Conservation (phyloP, 2,329 filamentous ascomycete genomes). For the Myriosclerotinia scirpicola region DNA sequence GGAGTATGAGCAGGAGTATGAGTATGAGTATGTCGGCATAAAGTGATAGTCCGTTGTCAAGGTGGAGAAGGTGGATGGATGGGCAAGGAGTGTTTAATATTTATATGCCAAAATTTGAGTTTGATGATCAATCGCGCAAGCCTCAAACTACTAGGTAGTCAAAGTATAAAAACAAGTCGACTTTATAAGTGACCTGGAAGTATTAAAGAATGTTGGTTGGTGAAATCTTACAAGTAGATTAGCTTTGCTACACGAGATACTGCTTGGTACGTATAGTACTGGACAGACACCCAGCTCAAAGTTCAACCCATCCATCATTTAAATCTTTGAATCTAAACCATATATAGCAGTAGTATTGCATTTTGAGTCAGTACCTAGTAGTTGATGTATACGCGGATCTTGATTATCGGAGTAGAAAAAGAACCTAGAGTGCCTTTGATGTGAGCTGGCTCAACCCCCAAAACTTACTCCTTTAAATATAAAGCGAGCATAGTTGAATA, state of each 20-base stretch:
- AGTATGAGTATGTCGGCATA: constrained; percentile 9
- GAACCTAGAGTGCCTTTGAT: constrained; percentile 3
- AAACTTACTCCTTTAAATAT: constrained; percentile 1
- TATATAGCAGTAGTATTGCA: neutral
- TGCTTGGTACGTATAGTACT: too few species aligned
- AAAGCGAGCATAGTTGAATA: neutral
- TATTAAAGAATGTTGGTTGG: too few species aligned
- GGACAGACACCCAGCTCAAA: too few species aligned
- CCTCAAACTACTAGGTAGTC: neutral
- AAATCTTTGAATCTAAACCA: neutral
- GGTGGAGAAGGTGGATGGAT: constrained; percentile 15
- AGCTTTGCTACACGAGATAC: neutral
- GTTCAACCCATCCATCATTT: neutral
- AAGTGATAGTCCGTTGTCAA: constrained; percentile 16
- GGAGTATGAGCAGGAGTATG: too few species aligned
- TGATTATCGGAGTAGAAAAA: neutral
- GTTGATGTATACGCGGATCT: neutral
- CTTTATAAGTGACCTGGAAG: too few species aligned
- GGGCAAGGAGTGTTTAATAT: too few species aligned
- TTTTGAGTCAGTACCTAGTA: neutral
- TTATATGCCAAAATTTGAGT: constrained; percentile 7
- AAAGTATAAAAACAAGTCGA: too few species aligned
- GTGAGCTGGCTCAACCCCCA: neutral
- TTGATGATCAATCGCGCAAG: constrained; percentile 4
- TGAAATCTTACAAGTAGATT: constrained; percentile 4